These are phyloP conservation scores for Microdochium trichocladiopsis DNA, from an alignment of 2,329 filamentous ascomycete genomes.

Conservation along the genomic window DNA sequence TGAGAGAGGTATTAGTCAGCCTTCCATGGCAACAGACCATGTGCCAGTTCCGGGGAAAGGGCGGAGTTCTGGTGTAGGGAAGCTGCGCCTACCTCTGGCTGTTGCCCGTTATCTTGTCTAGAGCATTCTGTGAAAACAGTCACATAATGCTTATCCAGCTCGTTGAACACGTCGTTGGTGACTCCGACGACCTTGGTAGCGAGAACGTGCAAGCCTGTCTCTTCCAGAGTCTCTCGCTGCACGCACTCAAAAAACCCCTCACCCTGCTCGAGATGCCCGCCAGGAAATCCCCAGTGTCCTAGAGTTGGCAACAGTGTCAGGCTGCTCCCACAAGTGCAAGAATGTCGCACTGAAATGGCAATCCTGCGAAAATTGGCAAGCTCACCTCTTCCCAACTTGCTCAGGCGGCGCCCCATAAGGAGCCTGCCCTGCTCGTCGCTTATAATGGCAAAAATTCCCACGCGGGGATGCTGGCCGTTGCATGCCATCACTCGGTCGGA, in stretches of 20 bases:
- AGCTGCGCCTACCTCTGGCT: too few species aligned
- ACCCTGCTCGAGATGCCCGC: constrained; percentile 9
- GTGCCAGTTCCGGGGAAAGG: too few species aligned
- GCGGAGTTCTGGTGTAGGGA: too few species aligned
- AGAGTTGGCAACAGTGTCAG: not conserved
- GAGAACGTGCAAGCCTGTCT: constrained; percentile 6
- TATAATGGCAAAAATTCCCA: constrained; percentile 2
- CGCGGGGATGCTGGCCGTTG: constrained; percentile 1
- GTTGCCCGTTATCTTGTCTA: not conserved
- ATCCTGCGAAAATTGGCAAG: not conserved
- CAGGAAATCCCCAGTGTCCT: constrained; percentile 6
- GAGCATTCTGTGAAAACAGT: constrained; percentile 5
- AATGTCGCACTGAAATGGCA: not conserved
- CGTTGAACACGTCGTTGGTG: constrained; percentile 2
- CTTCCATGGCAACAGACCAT: too few species aligned
- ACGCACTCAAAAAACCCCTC: constrained; percentile 7
- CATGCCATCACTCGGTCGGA: not conserved
- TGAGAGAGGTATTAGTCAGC: too few species aligned
- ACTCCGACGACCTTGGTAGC: constrained; percentile 4
- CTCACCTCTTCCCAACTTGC: constrained; percentile 1
- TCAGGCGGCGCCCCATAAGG: not conserved
- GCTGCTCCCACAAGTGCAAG: not conserved
- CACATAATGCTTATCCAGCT: constrained; percentile 8
- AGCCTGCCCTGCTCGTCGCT: not conserved
- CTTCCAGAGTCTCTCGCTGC: constrained; percentile 9